Base-by-base conservation (phyloP, 176 grass and related monocot genomes). In the Eragrostis nindensis region DNA sequence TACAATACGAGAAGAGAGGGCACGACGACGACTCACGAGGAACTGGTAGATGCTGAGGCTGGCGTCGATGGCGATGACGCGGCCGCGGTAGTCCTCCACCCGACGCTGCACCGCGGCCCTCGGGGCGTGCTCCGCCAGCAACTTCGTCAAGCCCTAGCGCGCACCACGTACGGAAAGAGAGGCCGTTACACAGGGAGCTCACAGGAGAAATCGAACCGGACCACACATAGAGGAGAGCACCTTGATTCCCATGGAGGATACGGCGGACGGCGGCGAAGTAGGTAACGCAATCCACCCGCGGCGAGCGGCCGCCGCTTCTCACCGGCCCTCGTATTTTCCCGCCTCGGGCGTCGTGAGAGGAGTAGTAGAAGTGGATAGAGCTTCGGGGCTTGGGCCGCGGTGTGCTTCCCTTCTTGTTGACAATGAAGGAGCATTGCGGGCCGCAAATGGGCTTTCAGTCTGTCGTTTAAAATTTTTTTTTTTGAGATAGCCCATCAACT, bases 11-110 rank as follows among this genome's bases (percentile, higher is more conserved):
- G 18, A 4, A 65, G 71, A 61, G 47, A 19, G 10, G 65, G 8
- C n/a, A 53, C 2, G 36, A 21, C 21, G 42, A 55, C 57, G 57
- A 61, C 80, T 76, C 25, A 98, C 95, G 13, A 94, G 92, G 62
- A 97, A 92, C 47, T 94, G 95, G 81, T 98, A 94, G 74, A 98
- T 94, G 88, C 95, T 92, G 77, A 98, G 83, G 90, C 92, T 94
- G 41, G 95, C 90, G 65, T 91, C 95, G 12, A 98, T 66, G 24
- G 95, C 95, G 47, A 98, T 86, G 85, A 90, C 80, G 48, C 90
- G 88, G 6, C 92, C 92, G 13, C 82, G 87, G 50, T 95, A 98
- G 79, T 89, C 83, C 83, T 95, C 95, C 48, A 98, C 83, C 78
- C 82, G 84, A 43, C 85, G 76, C 73, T 78, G 68, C 81, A 76